These are phyloP conservation scores for Botryotinia convoluta DNA, from an alignment of 2,329 filamentous ascomycete genomes.

Conservation along the genomic window DNA sequence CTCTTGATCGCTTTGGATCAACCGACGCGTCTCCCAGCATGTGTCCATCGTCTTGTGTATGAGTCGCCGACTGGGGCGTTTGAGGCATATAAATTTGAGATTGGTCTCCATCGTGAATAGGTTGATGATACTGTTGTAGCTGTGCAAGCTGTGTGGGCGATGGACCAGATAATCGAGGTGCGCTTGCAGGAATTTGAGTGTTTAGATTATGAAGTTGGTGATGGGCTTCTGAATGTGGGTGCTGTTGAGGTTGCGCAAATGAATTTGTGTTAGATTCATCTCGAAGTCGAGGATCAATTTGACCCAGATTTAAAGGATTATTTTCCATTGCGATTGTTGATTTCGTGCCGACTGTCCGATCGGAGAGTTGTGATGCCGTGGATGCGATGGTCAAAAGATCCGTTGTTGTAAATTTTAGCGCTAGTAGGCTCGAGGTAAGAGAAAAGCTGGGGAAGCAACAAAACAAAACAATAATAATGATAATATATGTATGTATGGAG, in stretches of 20 bases:
- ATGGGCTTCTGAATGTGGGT: constrained; percentile 13
- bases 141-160: constrained; percentile 16
- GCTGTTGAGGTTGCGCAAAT: constrained; percentile 19
- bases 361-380: constrained; percentile 19
- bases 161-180: constrained; percentile 12
- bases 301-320: constrained; percentile 12
- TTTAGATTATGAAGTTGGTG: constrained; percentile 8
- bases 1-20: constrained; percentile 40
- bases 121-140: constrained; percentile 21
- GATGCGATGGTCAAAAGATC: constrained; percentile 3
- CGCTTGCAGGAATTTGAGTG: constrained; percentile 17
- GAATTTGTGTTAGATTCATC: constrained; percentile 19
- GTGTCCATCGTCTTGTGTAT: constrained; percentile 26
- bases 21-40: constrained; percentile 26
- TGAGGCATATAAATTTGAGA: constrained; percentile 28
- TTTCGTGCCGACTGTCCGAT: constrained; percentile 10
- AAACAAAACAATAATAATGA: not conserved
- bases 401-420: constrained; percentile 2
- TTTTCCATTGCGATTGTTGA: constrained; percentile 16
- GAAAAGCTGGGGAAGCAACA: not conserved
- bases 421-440: not conserved
- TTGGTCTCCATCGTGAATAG: constrained; percentile 19
- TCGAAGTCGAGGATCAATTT: constrained; percentile 26
- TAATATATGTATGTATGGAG: not conserved
- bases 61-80: constrained; percentile 30